Base-by-base conservation (phyloP, 2,329 filamentous ascomycete genomes). In the Fusarium sp. region DNA sequence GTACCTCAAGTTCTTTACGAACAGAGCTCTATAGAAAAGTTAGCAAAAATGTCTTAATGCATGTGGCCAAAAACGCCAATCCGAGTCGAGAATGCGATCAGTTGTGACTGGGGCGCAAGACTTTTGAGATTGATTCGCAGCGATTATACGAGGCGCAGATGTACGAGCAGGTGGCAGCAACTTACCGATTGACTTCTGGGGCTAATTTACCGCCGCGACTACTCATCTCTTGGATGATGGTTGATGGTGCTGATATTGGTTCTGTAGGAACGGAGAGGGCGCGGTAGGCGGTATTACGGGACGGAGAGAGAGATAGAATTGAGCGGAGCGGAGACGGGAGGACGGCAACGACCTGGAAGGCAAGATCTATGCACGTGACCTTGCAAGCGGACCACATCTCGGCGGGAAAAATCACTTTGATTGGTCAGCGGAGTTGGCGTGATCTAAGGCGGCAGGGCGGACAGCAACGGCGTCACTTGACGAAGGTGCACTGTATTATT, bases 1-100 rank as follows among this genome's bases (percentile, higher is more conserved):
- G 75, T 83, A 97, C 94, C 93, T 97, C 86, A 98, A 90, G 90
- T 99, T 98, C 93, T 98, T 98, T 79, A 98, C 95, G 90, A 98
- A 98, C 87, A 99, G 93, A 91, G 96, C 95, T 91, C 95, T 97
- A 76, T 70, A 57, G 8, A 49, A 59, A 6, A 25, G 81, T 83
- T 74, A 83, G 81, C 69, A 66, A 41, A 41, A 69, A 58, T 53
- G 41, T 27, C 45, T 62, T 52, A 47, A 44, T 8, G 51, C 22
- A 44, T 56, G 27, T 59, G 53, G 32, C 47, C 12, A 20, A 20
- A 29, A 59, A 22, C 25, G 22, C 12, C 41, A 45, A 48, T 59
- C 30, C 16, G 38, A 57, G 27, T 58, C 40, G 46, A 47, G 32
- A 55, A 68, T 67, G 57, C 51, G 64, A 61, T 55, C n/a, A n/a